Evolutionary conservation across 257 asterid genomes (phyloP).

Genomic region (Fraxinus excelsior): DNA sequence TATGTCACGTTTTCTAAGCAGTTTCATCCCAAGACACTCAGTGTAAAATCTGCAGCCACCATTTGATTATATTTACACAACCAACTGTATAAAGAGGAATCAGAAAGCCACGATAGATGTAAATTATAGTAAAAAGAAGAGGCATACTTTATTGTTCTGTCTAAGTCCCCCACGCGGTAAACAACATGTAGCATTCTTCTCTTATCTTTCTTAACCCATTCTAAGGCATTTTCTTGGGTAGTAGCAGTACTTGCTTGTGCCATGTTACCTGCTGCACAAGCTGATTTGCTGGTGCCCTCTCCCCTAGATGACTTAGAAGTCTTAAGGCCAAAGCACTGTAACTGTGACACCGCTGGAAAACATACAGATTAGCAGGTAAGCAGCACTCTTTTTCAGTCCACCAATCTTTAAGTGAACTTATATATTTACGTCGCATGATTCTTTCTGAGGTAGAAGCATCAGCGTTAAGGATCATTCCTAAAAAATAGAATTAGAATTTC

Average conservation of each 20-base stretch:
- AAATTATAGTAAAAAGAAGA: background rate
- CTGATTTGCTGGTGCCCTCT: slow-evolving; percentile 35
- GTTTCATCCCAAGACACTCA: slow-evolving; percentile 95
- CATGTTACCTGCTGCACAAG: slow-evolving; percentile 58
- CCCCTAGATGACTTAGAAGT: slow-evolving; percentile 52
- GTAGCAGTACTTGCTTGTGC: slow-evolving; percentile 69
- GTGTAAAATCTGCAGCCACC: slow-evolving; percentile 83
- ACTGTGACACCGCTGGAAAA: slow-evolving; percentile 61
- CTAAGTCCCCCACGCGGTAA: slow-evolving; percentile 96
- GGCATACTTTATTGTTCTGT: slow-evolving; percentile 88
- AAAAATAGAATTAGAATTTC: background rate
- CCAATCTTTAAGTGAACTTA: slow-evolving; percentile 8
- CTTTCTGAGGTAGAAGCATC: background rate
- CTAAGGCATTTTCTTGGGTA: slow-evolving; percentile 65
- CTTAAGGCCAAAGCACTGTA: slow-evolving; percentile 61
- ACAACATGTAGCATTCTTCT: slow-evolving; percentile 99
- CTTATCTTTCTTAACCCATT: slow-evolving; percentile 89
- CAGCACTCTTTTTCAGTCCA: slow-evolving; percentile 8
- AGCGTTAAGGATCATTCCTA: background rate
- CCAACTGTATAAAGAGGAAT: slow-evolving; percentile 18
- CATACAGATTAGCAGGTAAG: slow-evolving; percentile 31
- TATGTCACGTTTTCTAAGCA: slow-evolving; percentile 87
- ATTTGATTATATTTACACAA: slow-evolving; percentile 22
- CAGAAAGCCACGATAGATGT: slow-evolving; percentile 28
- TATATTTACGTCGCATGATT: background rate